Percentiles rank a stretch among this genome's conserved stretches.
phyloP scores from a whole-genome alignment of 129 eudicot species.

The Flaveria sonorensis region DNA sequence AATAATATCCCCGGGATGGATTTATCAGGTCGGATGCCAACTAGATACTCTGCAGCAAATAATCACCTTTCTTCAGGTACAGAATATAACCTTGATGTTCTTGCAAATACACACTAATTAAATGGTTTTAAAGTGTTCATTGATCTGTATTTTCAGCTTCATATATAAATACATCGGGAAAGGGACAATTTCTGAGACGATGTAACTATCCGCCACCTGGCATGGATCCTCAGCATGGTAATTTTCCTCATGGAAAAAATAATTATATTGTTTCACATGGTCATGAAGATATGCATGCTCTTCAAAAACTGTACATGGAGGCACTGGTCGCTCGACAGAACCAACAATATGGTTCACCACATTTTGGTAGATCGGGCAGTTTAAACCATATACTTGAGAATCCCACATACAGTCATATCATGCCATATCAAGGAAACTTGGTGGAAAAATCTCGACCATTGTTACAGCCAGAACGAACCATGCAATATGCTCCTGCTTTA shows the following conservation, averaged over 20 bases:
- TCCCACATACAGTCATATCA: constrained; percentile 32
- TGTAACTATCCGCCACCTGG: constrained; percentile 41
- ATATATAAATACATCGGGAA: constrained; percentile 35
- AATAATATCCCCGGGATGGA: constrained; percentile 36
- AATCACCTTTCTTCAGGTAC: constrained; percentile 46
- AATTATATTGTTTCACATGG: constrained; percentile 31
- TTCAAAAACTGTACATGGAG: constrained; percentile 62
- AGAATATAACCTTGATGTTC: not conserved
- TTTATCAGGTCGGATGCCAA: constrained; percentile 36
- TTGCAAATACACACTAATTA: not conserved
- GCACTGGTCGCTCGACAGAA: constrained; percentile 59
- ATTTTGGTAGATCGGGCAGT: constrained; percentile 45
- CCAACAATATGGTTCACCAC: constrained; percentile 46
- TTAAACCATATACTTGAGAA: constrained; percentile 46
- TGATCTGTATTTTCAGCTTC: constrained; percentile 42
- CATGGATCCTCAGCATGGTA: constrained; percentile 30
- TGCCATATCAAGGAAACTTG: constrained; percentile 48
- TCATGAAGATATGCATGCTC: constrained; percentile 51
- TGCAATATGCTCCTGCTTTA: constrained; percentile 39
- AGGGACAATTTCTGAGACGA: constrained; percentile 39
- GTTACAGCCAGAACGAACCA: constrained; percentile 45
- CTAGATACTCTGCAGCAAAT: constrained; percentile 40
- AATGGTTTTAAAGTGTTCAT: not conserved
- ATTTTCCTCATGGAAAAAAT: constrained; percentile 40
- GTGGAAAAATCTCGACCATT: constrained; percentile 36